Evolutionary conservation across 176 grass and related monocot genomes (phyloP), one percentile per base, ranked within the genome.

Genomic region (Musa itinerans): DNA sequence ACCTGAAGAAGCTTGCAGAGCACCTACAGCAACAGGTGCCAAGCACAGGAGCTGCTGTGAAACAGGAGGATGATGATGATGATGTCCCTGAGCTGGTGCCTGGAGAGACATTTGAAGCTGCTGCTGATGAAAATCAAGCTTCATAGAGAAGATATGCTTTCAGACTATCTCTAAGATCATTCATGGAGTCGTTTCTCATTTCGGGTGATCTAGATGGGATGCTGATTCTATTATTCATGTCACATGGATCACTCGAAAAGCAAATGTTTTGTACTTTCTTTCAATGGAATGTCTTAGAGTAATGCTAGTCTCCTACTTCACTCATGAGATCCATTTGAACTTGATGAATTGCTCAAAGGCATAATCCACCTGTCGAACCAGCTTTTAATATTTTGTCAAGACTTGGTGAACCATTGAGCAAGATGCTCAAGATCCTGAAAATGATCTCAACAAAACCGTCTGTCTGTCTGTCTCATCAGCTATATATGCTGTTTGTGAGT

Each of bases 21-120:
- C 83, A 88, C 67, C 83, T 94, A 68, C 83, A 83, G 65, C 90
- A 94, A 79, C 83, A 90, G 53, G 68, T 58, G 51, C 75, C 75
- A 54, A 66, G 68, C 21, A 68, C 26, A 16, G 76, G 78, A 10
- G 69, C 63, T 76, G 81, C 77, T 3, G 69, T 76, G 16, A 63
- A 73, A 10, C 71, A 79, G 17, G 85, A 90, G 65, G 87, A 94
- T 1, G 80, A 89, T 0, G 81, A 91, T 1, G 88, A 94, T 0
- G 88, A 94, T 9, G 88, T 94, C 1, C 88, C 91, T 12, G 91
- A 94, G 53, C 91, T 94, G 76, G 85, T 90, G 34, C 72, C 85
- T 2, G 91, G 91, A 58, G 71, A 88, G 81, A 94, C 91, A 3
- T 94, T 94, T 15, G 91, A 94, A 71, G 91, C 80, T 54, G 81